Conservation (phyloP, 306 rosid species). For the Vachellia collinsii region DNA sequence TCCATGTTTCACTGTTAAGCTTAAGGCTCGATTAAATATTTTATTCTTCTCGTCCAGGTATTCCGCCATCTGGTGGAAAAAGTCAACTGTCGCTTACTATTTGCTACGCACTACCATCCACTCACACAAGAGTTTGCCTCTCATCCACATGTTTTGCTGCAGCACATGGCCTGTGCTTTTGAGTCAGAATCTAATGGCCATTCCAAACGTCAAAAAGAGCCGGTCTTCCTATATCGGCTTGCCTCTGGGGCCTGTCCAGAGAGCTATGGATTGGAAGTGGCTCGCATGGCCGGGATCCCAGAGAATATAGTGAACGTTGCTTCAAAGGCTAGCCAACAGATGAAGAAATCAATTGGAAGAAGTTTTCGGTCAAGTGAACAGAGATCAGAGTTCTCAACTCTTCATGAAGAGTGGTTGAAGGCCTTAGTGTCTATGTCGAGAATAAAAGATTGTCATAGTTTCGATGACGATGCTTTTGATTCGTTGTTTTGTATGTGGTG, state of each 20-base stretch:
- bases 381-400: conserved; percentile 86
- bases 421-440: conserved; percentile 56
- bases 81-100: conserved; percentile 88
- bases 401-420: conserved; percentile 90
- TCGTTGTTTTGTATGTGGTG: conserved; percentile 74
- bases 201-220: conserved; percentile 57
- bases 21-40: not conserved
- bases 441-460: conserved; percentile 37
- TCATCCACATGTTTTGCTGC: conserved; percentile 85
- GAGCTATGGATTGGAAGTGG: conserved; percentile 95
- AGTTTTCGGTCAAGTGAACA: conserved; percentile 70
- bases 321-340: conserved; percentile 70
- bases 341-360: conserved; percentile 67
- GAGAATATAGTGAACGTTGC: conserved; percentile 67
- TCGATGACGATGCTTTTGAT: conserved; percentile 67
- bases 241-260: conserved; percentile 82
- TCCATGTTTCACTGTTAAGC: conserved; percentile 12
- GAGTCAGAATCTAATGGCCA: conserved; percentile 54
- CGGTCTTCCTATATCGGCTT: conserved; percentile 82
- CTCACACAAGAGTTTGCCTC: conserved; percentile 91
- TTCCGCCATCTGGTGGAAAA: conserved; percentile 86
- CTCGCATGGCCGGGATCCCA: conserved; percentile 92
- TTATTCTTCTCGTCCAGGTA: conserved; percentile 56
- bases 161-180: conserved; percentile 94
- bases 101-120: conserved; percentile 96